These are phyloP conservation scores for Debaryomyces singareniensis DNA, from an alignment of 1,139 yeast species.

Conservation along the genomic window DNA sequence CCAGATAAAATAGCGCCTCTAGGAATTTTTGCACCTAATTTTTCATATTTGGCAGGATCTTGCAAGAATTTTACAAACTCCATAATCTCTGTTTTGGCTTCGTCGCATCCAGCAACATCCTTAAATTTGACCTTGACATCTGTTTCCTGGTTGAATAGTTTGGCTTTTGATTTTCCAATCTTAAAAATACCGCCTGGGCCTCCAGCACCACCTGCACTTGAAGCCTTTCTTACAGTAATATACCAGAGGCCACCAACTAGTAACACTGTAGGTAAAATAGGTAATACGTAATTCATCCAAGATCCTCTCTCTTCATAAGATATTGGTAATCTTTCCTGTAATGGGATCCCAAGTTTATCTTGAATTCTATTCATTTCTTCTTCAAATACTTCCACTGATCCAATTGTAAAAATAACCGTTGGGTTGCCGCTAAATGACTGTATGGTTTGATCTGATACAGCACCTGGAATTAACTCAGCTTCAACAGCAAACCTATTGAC, in stretches of 20 bases:
- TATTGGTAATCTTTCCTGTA: constrained; percentile 59
- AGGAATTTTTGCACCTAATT: constrained; percentile 76
- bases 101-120: constrained; percentile 82
- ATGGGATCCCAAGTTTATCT: constrained; percentile 53
- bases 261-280: constrained; percentile 62
- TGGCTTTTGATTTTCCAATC: constrained; percentile 65
- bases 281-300: constrained; percentile 49
- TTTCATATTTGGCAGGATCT: constrained; percentile 67
- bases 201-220: constrained; percentile 33
- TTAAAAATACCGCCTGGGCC: constrained; percentile 60
- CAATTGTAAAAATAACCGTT: constrained; percentile 59
- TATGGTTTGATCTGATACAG: constrained; percentile 36
- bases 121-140: constrained; percentile 67
- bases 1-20: constrained; percentile 81
- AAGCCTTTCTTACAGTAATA: constrained; percentile 54
- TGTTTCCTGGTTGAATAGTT: constrained; percentile 62
- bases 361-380: constrained; percentile 59
- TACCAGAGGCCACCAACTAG: constrained; percentile 70
- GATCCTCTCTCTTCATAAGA: constrained; percentile 56
- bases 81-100: constrained; percentile 80
- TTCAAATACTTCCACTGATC: constrained; percentile 69
- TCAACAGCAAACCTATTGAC: constrained; percentile 75
- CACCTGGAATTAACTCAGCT: constrained; percentile 61
- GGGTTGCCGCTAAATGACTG: constrained; percentile 31
- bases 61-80: constrained; percentile 77